These are phyloP conservation scores for Xylaria sp. DNA, from an alignment of 2,329 filamentous ascomycete species.

Conservation along the genomic window DNA sequence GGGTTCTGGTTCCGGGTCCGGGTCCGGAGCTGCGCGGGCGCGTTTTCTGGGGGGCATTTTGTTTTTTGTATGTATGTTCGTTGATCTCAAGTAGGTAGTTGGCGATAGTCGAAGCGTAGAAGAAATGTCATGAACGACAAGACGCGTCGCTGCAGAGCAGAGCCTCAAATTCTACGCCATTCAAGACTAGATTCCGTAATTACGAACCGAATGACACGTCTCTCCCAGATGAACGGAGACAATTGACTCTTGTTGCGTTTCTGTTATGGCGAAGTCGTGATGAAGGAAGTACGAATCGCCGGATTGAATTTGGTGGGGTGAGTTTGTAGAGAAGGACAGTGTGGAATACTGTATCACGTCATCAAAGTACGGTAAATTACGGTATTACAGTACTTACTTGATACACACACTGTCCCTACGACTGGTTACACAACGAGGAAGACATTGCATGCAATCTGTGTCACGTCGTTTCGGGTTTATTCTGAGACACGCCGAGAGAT, in stretches of 20 bases:
- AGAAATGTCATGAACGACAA: background rate
- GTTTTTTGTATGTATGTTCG: background rate
- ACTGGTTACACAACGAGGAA: too few species aligned
- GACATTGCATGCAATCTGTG: too few species aligned
- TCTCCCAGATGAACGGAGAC: background rate
- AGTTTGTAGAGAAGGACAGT: background rate
- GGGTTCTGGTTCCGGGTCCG: slow-evolving; percentile 5
- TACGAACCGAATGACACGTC: background rate
- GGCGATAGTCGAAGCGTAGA: background rate
- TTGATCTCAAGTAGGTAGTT: too few species aligned
- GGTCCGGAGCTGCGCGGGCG: slow-evolving; percentile 14
- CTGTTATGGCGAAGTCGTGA: background rate
- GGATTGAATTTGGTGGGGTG: background rate
- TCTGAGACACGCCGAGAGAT: too few species aligned
- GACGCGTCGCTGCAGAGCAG: slow-evolving; percentile 7
- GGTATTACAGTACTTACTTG: too few species aligned
- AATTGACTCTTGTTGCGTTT: background rate
- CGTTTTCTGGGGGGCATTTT: slow-evolving; percentile 27
- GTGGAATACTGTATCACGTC: background rate
- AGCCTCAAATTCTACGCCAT: background rate
- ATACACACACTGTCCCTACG: too few species aligned
- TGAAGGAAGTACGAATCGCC: background rate
- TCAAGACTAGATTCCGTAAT: background rate
- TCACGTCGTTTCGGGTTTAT: too few species aligned
- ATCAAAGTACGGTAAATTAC: too few species aligned